Evolutionary conservation across 208 protist genomes (phyloP).

Genomic region (Trypanosoma boissoni): DNA sequence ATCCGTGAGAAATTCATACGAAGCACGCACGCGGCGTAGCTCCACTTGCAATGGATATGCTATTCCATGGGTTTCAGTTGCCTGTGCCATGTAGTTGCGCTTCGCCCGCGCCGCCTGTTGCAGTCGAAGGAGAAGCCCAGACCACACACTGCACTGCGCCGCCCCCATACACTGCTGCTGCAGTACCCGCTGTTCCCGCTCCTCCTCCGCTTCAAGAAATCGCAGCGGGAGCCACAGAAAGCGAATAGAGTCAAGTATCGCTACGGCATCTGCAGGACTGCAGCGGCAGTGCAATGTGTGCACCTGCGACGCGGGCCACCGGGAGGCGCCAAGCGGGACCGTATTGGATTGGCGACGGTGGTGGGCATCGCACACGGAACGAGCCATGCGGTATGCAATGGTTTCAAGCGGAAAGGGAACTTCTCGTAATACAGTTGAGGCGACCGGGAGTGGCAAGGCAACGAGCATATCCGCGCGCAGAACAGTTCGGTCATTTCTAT

Average conservation of each 20-base stretch:
- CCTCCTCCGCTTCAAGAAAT: constrained; percentile 26
- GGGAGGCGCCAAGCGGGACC: not conserved
- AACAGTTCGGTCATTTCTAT: no score
- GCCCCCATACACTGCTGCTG: not conserved
- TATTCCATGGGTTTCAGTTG: not conserved
- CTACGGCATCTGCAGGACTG: constrained; percentile 12
- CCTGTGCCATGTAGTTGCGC: not conserved
- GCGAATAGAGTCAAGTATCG: constrained; percentile 14
- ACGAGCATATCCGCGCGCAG: not conserved
- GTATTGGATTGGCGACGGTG: not conserved
- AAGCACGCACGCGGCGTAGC: constrained; percentile 18
- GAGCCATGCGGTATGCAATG: constrained; percentile 20
- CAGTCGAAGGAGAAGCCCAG: constrained; percentile 19
- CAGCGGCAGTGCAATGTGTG: constrained; percentile 10
- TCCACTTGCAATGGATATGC: constrained; percentile 17
- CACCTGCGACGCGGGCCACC: not conserved
- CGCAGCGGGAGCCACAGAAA: constrained; percentile 26
- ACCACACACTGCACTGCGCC: constrained; percentile 14
- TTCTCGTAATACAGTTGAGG: constrained; percentile 13
- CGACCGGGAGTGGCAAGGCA: constrained; percentile 14
- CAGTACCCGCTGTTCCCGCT: constrained; percentile 4
- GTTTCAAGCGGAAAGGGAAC: constrained; percentile 24
- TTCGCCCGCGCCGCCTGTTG: constrained; percentile 20
- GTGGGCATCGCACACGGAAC: constrained; percentile 14
- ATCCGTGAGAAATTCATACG: constrained; percentile 22